phyloP scores from a whole-genome alignment of 129 eudicot species.

The Flaveria trinervia region DNA sequence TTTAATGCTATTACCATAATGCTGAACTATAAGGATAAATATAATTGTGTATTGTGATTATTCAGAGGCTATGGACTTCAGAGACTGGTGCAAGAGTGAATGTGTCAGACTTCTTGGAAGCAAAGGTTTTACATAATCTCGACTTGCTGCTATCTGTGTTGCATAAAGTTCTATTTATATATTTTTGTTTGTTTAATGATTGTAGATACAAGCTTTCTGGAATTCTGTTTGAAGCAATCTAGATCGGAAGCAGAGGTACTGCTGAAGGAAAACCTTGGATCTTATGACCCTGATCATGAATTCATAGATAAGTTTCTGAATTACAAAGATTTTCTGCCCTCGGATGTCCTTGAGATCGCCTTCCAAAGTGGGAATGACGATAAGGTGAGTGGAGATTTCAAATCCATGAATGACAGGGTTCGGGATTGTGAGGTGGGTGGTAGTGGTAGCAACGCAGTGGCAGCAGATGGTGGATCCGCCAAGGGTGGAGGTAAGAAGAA shows the following conservation, averaged over 20 bases:
- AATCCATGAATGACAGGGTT: slow-evolving; percentile 35
- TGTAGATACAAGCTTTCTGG: slow-evolving; percentile 87
- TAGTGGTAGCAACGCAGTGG: slow-evolving; percentile 30
- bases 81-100: slow-evolving; percentile 93
- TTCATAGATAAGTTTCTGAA: slow-evolving; percentile 86
- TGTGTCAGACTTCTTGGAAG: slow-evolving; percentile 75
- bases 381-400: slow-evolving; percentile 44
- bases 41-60: neutral
- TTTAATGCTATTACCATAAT: neutral
- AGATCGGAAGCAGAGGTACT: slow-evolving; percentile 84
- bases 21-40: neutral
- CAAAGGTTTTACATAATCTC: slow-evolving; percentile 52
- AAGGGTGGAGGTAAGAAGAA: slow-evolving; percentile 81
- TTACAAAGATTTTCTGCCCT: slow-evolving; percentile 74
- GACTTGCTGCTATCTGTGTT: neutral
- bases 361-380: slow-evolving; percentile 58
- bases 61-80: slow-evolving; percentile 90
- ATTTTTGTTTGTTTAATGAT: neutral
- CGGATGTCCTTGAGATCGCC: slow-evolving; percentile 77
- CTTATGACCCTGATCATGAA: slow-evolving; percentile 69
- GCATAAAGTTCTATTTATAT: neutral
- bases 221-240: slow-evolving; percentile 81
- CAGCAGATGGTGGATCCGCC: slow-evolving; percentile 45
- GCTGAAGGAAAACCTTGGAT: slow-evolving; percentile 76
- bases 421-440: slow-evolving; percentile 35